Conservation (phyloP, 2,329 filamentous ascomycete genomes). For the Hypoxylon sp. region DNA sequence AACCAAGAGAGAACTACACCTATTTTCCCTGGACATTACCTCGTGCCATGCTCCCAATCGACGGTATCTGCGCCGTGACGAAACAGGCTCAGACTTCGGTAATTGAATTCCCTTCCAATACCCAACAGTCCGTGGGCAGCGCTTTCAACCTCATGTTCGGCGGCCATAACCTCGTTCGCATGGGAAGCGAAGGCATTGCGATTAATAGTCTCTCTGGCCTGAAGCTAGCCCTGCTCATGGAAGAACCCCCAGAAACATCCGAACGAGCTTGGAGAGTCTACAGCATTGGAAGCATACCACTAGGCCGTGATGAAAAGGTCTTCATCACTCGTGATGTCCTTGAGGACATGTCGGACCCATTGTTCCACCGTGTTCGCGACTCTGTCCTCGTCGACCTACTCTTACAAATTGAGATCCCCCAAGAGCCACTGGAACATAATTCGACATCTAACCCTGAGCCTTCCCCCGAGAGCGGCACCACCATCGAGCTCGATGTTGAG, state of each 20-base stretch:
- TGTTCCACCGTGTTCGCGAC: constrained; percentile 85
- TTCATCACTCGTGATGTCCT: constrained; percentile 83
- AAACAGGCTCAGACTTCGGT: constrained; percentile 77
- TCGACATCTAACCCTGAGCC: constrained; percentile 48
- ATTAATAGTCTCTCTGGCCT: constrained; percentile 69
- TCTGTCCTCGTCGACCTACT: constrained; percentile 79
- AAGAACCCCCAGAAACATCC: constrained; percentile 60
- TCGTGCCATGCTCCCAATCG: constrained; percentile 75
- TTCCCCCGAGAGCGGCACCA: constrained; percentile 48
- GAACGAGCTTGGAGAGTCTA: constrained; percentile 76
- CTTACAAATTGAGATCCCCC: constrained; percentile 63
- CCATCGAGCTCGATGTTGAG: constrained; percentile 43
- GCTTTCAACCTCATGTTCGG: constrained; percentile 63
- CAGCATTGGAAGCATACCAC: constrained; percentile 81
- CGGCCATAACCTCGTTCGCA: constrained; percentile 62
- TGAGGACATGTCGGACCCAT: constrained; percentile 82
- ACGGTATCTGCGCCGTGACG: constrained; percentile 83
- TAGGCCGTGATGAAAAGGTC: constrained; percentile 90
- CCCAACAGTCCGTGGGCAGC: constrained; percentile 57
- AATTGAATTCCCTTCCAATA: constrained; percentile 71
- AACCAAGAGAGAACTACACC: constrained; percentile 80
- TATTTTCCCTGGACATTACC: constrained; percentile 96
- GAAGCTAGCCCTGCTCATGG: constrained; percentile 76
- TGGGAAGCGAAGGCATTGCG: constrained; percentile 61
- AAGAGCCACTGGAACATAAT: constrained; percentile 39